These are phyloP conservation scores for Trichophaea hybrida DNA, from an alignment of 2,329 filamentous ascomycete species.

Conservation along the genomic window DNA sequence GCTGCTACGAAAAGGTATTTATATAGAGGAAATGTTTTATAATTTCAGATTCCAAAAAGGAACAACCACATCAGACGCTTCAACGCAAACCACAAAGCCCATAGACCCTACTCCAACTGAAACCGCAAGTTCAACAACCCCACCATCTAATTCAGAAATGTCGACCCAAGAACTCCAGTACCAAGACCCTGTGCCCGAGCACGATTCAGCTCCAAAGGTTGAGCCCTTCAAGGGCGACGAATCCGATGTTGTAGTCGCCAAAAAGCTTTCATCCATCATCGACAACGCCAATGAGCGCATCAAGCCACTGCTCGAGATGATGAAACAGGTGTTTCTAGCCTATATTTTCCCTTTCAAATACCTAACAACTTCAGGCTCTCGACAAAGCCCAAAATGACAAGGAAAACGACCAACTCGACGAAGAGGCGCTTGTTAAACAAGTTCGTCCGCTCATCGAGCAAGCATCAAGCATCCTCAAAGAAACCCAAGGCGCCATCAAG, in stretches of 20 bases:
- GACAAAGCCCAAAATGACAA: conserved; percentile 59
- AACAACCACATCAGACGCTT: too few species aligned
- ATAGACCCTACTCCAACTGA: background rate
- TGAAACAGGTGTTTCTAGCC: conserved; percentile 49
- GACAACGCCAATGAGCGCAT: conserved; percentile 70
- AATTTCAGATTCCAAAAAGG: too few species aligned
- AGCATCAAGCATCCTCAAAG: conserved; percentile 63
- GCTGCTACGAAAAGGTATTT: too few species aligned
- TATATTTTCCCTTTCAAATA: conserved; percentile 3
- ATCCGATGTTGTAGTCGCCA: conserved; percentile 55
- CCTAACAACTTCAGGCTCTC: conserved; percentile 44
- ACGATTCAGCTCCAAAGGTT: background rate
- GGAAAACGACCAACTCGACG: conserved; percentile 74
- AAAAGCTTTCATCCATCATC: conserved; percentile 58
- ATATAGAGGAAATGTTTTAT: too few species aligned
- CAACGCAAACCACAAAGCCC: too few species aligned
- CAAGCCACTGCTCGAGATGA: conserved; percentile 72
- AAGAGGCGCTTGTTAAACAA: conserved; percentile 72
- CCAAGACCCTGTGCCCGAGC: background rate
- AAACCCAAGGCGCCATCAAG: conserved; percentile 74
- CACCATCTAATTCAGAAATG: background rate
- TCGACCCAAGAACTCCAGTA: background rate
- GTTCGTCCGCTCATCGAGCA: conserved; percentile 84
- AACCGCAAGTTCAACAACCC: background rate
- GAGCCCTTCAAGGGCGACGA: conserved; percentile 53